Evolutionary conservation across 257 asterid genomes (phyloP).

Genomic region (Solanum sitiens): DNA sequence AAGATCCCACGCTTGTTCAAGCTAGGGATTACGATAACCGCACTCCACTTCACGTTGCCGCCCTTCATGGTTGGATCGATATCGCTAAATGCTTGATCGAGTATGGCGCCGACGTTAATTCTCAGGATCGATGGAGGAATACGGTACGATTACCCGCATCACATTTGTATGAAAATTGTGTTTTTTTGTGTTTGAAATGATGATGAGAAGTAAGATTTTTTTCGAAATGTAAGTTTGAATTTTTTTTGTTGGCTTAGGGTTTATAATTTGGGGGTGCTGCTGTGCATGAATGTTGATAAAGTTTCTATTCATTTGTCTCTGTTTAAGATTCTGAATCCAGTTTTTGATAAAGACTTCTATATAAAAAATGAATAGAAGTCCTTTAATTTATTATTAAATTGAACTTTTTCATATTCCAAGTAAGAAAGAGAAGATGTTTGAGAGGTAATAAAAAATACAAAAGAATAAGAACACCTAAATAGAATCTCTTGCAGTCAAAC

Average conservation of each 20-base stretch:
- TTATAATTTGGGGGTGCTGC: not conserved
- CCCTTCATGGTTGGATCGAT: slow-evolving; percentile 67
- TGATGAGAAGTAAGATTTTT: not conserved
- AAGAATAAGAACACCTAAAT: not conserved
- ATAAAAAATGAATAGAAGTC: not conserved
- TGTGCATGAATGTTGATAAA: not conserved
- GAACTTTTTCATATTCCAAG: not conserved
- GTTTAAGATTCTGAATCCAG: not conserved
- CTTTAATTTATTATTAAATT: not conserved
- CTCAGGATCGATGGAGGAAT: slow-evolving; percentile 78
- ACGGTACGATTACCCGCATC: slow-evolving; percentile 21
- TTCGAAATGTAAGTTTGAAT: not conserved
- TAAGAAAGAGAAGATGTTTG: not conserved
- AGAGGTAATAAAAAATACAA: not conserved
- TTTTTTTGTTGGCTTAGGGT: not conserved
- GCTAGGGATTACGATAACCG: slow-evolving; percentile 66
- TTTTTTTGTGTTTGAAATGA: not conserved
- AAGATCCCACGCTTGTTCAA: slow-evolving; percentile 50
- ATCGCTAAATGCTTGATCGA: slow-evolving; percentile 50
- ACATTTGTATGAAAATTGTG: not conserved
- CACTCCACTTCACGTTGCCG: slow-evolving; percentile 74
- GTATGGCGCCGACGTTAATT: slow-evolving; percentile 56
- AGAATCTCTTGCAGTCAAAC: not conserved
- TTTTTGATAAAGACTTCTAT: not conserved
- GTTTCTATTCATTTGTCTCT: not conserved